These are phyloP conservation scores for Amylocarpus encephaloides DNA, from an alignment of 2,329 filamentous ascomycete genomes.

Conservation along the genomic window DNA sequence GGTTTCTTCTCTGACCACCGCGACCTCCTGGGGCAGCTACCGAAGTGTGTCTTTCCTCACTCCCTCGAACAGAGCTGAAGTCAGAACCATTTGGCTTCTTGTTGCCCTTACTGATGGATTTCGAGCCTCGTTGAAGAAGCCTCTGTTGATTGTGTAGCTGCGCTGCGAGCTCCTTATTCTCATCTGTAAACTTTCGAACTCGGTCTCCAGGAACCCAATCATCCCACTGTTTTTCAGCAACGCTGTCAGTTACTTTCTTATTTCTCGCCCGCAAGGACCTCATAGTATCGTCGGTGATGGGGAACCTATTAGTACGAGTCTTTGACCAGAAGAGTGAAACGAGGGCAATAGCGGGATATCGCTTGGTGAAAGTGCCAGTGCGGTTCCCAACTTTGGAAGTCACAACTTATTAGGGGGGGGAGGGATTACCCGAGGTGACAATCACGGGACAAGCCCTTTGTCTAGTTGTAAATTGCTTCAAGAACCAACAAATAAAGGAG, in stretches of 20 bases:
- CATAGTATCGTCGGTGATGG: neutral
- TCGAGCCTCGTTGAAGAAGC: constrained; percentile 33
- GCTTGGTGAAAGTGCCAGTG: too few relatives aligned
- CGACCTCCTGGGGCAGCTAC: constrained; percentile 55
- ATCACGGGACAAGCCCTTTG: neutral
- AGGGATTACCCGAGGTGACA: neutral
- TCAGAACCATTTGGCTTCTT: constrained; percentile 46
- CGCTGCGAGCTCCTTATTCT: constrained; percentile 83
- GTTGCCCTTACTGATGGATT: constrained; percentile 50
- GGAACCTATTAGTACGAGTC: too few relatives aligned
- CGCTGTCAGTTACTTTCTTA: constrained; percentile 16
- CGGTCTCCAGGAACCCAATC: constrained; percentile 96
- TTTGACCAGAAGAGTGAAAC: too few relatives aligned
- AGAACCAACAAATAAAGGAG: neutral
- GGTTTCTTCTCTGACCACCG: constrained; percentile 66
- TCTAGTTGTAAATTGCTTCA: neutral
- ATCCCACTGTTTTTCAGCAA: constrained; percentile 63
- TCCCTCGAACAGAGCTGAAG: constrained; percentile 61
- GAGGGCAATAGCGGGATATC: neutral
- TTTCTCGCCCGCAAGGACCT: neutral
- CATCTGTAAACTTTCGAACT: constrained; percentile 87
- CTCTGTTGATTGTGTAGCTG: constrained; percentile 64
- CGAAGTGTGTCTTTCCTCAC: constrained; percentile 66
- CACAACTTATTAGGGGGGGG: neutral
- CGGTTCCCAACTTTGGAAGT: constrained; percentile 1